Percentiles rank a stretch among this genome's conserved stretches.
Conservation (phyloP, 73 alveolate genomes). For the Tetrahymena thermophila region DNA sequence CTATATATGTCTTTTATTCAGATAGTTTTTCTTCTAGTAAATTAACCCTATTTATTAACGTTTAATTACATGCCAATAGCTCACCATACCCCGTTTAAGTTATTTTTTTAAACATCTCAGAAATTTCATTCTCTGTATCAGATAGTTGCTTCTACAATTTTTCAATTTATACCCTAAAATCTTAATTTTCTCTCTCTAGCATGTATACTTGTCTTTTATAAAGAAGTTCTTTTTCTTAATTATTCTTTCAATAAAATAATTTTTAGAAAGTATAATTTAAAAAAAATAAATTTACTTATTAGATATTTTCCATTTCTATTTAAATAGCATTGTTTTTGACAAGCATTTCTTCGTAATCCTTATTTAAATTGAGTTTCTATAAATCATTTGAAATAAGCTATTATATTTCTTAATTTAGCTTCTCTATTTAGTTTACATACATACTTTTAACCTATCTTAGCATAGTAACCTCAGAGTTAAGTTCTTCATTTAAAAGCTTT, state of each 20-base stretch:
- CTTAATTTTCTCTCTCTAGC: neutral
- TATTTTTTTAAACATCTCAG: neutral
- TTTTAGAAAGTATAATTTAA: neutral
- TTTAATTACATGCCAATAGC: neutral
- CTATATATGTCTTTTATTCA: neutral
- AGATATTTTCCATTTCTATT: neutral
- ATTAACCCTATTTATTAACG: neutral
- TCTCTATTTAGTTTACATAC: neutral
- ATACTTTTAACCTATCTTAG: neutral
- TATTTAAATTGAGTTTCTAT: neutral
- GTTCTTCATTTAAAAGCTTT: neutral
- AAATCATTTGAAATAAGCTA: neutral
- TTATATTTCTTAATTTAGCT: neutral
- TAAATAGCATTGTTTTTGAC: neutral
- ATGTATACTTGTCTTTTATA: neutral
- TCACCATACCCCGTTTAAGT: neutral
- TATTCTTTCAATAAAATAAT: neutral
- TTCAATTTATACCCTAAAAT: neutral
- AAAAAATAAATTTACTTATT: neutral
- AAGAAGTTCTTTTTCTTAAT: neutral
- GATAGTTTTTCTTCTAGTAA: neutral
- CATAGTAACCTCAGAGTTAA: neutral
- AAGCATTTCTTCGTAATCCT: neutral
- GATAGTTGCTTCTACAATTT: neutral
- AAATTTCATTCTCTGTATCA: neutral